Percentiles rank a stretch among this genome's conserved stretches.
These are phyloP conservation scores for Rhynchosporium graminicola DNA, from an alignment of 2,329 filamentous ascomycete genomes.

Conservation along the genomic window DNA sequence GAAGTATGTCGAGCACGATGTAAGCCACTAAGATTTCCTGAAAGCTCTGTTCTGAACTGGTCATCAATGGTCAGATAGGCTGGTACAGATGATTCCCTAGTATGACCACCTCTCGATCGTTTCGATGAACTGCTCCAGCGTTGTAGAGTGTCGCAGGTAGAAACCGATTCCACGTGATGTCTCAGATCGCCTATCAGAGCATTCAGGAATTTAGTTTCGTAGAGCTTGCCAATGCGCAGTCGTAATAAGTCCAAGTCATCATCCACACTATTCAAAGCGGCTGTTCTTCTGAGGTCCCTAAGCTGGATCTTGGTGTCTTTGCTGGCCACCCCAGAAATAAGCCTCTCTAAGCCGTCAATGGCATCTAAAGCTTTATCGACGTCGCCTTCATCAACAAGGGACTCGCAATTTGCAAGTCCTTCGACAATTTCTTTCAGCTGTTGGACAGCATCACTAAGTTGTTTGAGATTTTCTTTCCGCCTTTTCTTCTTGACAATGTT, in stretches of 20 bases:
- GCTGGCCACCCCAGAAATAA: slow-evolving; percentile 71
- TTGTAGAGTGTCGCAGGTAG: slow-evolving; percentile 71
- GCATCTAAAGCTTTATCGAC: slow-evolving; percentile 77
- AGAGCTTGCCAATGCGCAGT: slow-evolving; percentile 81
- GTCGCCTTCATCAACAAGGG: slow-evolving; percentile 78
- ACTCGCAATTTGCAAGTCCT: slow-evolving; percentile 64
- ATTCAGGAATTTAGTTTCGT: slow-evolving; percentile 77
- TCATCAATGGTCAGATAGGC: slow-evolving; percentile 70
- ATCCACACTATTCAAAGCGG: slow-evolving; percentile 77
- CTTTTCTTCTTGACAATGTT: slow-evolving; percentile 83
- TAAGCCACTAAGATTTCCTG: slow-evolving; percentile 71
- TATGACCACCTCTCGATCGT: slow-evolving; percentile 67
- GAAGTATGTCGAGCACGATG: slow-evolving; percentile 78
- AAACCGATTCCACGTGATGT: slow-evolving; percentile 74
- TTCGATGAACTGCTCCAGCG: slow-evolving; percentile 81
- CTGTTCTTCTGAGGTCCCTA: slow-evolving; percentile 73
- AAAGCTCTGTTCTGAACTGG: slow-evolving; percentile 60
- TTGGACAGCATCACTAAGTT: slow-evolving; percentile 77
- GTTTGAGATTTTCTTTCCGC: slow-evolving; percentile 79
- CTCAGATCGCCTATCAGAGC: slow-evolving; percentile 78
- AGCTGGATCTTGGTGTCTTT: slow-evolving; percentile 43
- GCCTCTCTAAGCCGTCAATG: slow-evolving; percentile 74
- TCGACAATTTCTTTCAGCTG: slow-evolving; percentile 79
- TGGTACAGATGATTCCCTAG: slow-evolving; percentile 68
- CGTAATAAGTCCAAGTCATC: slow-evolving; percentile 76